Conservation (phyloP, 139 green algal genomes). For the Chlamydomonas sp. region DNA sequence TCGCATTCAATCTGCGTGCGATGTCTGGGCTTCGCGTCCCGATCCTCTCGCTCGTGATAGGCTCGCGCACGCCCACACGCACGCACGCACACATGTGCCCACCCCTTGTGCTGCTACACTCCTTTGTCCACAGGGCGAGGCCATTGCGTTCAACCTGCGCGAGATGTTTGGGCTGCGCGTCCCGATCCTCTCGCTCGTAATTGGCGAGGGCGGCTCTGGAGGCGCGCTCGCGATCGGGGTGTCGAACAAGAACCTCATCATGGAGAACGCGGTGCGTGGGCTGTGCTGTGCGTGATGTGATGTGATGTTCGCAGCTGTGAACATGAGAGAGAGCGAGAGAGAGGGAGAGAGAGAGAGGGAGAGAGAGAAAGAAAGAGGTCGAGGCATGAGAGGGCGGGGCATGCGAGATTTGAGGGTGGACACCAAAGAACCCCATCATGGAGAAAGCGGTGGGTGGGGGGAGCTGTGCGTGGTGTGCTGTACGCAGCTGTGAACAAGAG, state of each 20-base stretch:
- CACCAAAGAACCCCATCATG: slow-evolving; percentile 87
- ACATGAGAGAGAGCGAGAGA: too few species aligned
- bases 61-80: slow-evolving; percentile 85
- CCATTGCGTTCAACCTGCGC: slow-evolving; percentile 90
- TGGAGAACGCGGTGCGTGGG: slow-evolving; percentile 89
- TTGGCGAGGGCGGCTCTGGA: slow-evolving; percentile 88
- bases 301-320: slow-evolving; percentile 88
- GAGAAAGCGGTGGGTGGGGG: slow-evolving; percentile 93
- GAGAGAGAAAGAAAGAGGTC: too few species aligned
- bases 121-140: slow-evolving; percentile 76
- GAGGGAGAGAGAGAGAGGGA: too few species aligned
- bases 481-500: too few species aligned
- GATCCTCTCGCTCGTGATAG: slow-evolving; percentile 88
- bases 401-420: too few species aligned
- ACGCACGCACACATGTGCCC: slow-evolving; percentile 56
- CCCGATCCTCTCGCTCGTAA: slow-evolving; percentile 87
- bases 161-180: slow-evolving; percentile 96
- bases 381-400: too few species aligned
- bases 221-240: slow-evolving; percentile 93
- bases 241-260: slow-evolving; percentile 85
- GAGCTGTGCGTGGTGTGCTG: slow-evolving; percentile 89
- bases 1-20: slow-evolving; percentile 91
- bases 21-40: slow-evolving; percentile 95
- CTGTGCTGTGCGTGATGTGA: slow-evolving; percentile 94
- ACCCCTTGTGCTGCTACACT: not conserved